Evolutionary conservation across 768 basidiomycete genomes (phyloP).

Genomic region (Kondoa malvinella): DNA sequence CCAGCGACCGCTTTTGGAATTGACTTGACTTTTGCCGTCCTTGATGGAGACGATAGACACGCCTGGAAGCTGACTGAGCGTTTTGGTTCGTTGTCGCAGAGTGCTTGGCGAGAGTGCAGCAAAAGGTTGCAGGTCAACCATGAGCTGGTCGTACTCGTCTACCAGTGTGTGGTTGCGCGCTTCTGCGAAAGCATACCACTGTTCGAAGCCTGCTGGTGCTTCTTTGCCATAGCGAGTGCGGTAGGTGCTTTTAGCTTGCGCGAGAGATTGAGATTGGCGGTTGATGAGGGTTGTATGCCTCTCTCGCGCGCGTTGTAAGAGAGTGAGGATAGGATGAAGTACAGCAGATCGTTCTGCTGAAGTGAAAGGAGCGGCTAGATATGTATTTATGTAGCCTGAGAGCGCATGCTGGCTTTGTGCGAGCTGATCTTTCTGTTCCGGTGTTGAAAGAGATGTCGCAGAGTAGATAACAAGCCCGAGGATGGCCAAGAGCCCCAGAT

Average conservation of each 20-base stretch:
- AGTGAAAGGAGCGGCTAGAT: background rate
- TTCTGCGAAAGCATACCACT: conserved; percentile 29
- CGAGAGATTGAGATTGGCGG: conserved; percentile 6
- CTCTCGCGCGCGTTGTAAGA: conserved; percentile 5
- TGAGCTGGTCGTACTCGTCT: conserved; percentile 29
- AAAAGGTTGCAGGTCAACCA: conserved; percentile 25
- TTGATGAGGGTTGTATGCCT: background rate
- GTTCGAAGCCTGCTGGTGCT: conserved; percentile 27
- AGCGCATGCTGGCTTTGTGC: background rate
- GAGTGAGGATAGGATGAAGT: conserved; percentile 18
- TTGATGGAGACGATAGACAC: conserved; percentile 26
- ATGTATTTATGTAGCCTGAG: background rate
- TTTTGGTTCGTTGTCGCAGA: conserved; percentile 22
- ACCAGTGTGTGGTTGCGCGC: conserved; percentile 28
- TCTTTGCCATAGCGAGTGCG: conserved; percentile 8
- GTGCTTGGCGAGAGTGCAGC: conserved; percentile 20
- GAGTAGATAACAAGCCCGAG: background rate
- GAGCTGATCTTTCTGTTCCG: background rate
- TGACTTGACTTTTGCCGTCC: conserved; percentile 24
- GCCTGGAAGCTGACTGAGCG: conserved; percentile 26
- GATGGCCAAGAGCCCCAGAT: background rate
- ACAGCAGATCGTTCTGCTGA: background rate
- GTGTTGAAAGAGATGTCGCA: background rate
- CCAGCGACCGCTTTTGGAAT: conserved; percentile 27
- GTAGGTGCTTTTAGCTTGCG: conserved; percentile 11